Evolutionary conservation across 2,329 filamentous ascomycete species (phyloP).

Genomic region (Xylaria sp.): DNA sequence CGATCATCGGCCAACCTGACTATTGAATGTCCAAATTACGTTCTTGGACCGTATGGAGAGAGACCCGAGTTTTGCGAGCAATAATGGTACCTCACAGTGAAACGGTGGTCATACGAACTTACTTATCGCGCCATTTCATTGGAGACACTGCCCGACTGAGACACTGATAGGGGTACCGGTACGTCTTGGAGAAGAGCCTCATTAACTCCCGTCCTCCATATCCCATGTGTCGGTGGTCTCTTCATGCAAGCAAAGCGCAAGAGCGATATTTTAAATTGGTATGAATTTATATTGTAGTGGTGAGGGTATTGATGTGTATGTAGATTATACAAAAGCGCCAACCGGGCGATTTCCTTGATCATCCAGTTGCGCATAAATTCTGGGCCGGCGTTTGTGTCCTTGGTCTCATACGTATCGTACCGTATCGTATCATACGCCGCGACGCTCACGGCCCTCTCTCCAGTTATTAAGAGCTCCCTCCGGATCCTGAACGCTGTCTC

Average conservation of each 20-base stretch:
- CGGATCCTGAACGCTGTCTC: constrained; percentile 59
- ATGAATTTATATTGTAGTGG: constrained; percentile 12
- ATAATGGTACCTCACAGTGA: no score
- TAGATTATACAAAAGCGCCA: not conserved
- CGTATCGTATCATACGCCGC: constrained; percentile 1
- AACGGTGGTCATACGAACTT: not conserved
- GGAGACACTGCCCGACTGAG: not conserved
- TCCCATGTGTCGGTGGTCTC: not conserved
- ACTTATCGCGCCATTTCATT: not conserved
- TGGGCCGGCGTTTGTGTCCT: not conserved
- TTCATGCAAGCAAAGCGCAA: not conserved
- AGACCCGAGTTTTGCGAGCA: no score
- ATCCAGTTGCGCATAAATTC: not conserved
- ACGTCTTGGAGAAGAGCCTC: not conserved
- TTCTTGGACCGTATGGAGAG: no score
- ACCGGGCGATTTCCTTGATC: not conserved
- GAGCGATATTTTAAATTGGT: not conserved
- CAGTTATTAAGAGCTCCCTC: constrained; percentile 47
- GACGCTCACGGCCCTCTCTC: constrained; percentile 27
- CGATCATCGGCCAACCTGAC: no score
- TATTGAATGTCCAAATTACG: no score
- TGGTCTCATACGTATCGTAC: not conserved
- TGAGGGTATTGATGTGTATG: constrained; percentile 3
- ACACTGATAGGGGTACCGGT: not conserved
- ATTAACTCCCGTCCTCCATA: not conserved